Evolutionary conservation across 176 grass and related monocot species (phyloP).

Genomic region (Carex scoparia): DNA sequence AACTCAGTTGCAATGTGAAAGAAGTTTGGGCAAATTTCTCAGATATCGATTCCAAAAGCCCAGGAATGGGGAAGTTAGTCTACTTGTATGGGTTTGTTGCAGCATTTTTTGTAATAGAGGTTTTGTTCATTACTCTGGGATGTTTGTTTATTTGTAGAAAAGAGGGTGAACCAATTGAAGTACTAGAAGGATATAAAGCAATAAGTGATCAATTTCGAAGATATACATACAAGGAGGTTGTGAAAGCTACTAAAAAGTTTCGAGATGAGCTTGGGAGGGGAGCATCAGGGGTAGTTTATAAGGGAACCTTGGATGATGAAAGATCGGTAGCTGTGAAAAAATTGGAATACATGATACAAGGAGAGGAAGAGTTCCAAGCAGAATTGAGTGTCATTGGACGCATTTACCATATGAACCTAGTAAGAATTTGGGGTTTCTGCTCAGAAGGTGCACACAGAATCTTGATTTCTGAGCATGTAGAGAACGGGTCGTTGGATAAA

Average conservation of each 20-base stretch:
- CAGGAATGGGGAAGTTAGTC: not conserved
- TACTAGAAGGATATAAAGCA: conserved; percentile 28
- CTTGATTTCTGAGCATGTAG: conserved; percentile 23
- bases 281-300: conserved; percentile 26
- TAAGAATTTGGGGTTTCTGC: conserved; percentile 24
- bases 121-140: conserved; percentile 21
- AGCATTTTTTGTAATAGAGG: conserved; percentile 20
- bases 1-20: conserved; percentile 22
- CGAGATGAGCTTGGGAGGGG: conserved; percentile 30
- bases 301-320: conserved; percentile 12
- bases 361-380: conserved; percentile 30
- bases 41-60: conserved; percentile 24
- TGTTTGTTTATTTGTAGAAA: conserved; percentile 27
- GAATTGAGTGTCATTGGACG: conserved; percentile 17
- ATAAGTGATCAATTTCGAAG: conserved; percentile 21
- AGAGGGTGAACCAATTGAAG: conserved; percentile 7
- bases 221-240: conserved; percentile 28
- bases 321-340: conserved; percentile 28
- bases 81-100: conserved; percentile 31
- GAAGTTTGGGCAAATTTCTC: conserved; percentile 19
- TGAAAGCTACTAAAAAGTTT: conserved; percentile 15
- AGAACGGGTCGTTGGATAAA: conserved; percentile 31
- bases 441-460: conserved; percentile 4
- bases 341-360: conserved; percentile 15
- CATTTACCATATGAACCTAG: conserved; percentile 28